These are phyloP conservation scores for Chaetoscypha palmicola DNA, from an alignment of 2,329 filamentous ascomycete species.

Conservation along the genomic window DNA sequence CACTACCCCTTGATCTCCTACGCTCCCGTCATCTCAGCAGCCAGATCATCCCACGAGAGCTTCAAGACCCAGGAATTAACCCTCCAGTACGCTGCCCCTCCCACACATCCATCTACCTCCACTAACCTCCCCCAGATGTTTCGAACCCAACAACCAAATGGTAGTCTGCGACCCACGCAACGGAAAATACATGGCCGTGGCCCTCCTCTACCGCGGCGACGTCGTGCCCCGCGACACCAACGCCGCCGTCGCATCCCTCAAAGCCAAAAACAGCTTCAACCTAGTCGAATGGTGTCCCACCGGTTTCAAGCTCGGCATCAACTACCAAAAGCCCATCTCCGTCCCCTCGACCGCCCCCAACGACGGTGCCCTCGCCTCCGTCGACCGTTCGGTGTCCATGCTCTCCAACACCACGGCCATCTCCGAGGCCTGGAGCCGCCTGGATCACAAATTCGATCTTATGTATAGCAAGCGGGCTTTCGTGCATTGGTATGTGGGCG, in stretches of 20 bases:
- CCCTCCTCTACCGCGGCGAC: conserved; percentile 59
- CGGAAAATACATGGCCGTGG: conserved; percentile 64
- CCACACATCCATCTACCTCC: background rate
- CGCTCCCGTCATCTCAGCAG: conserved; percentile 53
- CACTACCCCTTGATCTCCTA: conserved; percentile 62
- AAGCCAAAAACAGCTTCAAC: conserved; percentile 58
- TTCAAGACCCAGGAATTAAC: conserved; percentile 60
- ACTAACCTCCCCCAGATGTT: conserved; percentile 36
- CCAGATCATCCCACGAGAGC: conserved; percentile 57
- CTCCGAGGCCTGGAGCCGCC: conserved; percentile 55
- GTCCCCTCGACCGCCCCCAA: conserved; percentile 37
- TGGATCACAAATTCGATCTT: conserved; percentile 62
- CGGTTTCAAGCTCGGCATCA: conserved; percentile 63
- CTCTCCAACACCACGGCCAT: conserved; percentile 62
- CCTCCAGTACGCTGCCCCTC: conserved; percentile 45
- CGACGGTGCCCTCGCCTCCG: conserved; percentile 43
- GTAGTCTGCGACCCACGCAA: conserved; percentile 60
- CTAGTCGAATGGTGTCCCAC: conserved; percentile 64
- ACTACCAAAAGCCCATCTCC: conserved; percentile 51
- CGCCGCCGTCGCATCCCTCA: conserved; percentile 52
- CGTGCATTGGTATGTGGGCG: conserved; percentile 65
- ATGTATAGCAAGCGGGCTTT: conserved; percentile 66
- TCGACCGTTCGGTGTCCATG: conserved; percentile 53
- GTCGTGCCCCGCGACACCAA: conserved; percentile 56
- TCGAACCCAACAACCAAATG: conserved; percentile 64